phyloP scores from a whole-genome alignment of 2,329 filamentous ascomycete species.

The Monosporascus sp. region DNA sequence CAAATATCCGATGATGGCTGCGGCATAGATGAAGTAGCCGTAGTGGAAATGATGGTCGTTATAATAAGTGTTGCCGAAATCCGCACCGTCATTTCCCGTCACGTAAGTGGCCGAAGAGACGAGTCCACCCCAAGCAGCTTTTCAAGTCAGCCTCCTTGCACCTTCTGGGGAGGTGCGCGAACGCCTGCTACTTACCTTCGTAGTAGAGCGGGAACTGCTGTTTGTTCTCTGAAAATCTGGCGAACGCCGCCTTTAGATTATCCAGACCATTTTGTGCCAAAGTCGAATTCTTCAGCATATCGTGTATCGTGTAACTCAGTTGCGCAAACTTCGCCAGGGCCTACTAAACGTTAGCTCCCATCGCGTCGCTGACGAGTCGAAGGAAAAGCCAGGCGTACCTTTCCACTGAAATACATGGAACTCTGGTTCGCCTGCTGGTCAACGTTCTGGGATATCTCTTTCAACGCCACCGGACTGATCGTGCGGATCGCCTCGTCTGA shows the following conservation, averaged over 20 bases:
- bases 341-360: slow-evolving; percentile 28
- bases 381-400: slow-evolving; percentile 41
- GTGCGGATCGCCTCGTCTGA: slow-evolving; percentile 49
- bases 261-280: slow-evolving; percentile 54
- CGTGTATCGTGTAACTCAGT: slow-evolving; percentile 60
- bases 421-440: slow-evolving; percentile 66
- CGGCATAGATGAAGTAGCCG: slow-evolving; percentile 85
- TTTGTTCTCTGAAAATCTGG: slow-evolving; percentile 60
- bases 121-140: slow-evolving; percentile 70
- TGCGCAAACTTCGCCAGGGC: slow-evolving; percentile 71
- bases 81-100: slow-evolving; percentile 63
- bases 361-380: slow-evolving; percentile 20
- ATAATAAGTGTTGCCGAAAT: slow-evolving; percentile 89
- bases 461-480: slow-evolving; percentile 59
- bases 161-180: background rate
- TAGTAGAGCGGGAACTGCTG: slow-evolving; percentile 64
- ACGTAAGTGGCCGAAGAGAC: slow-evolving; percentile 71
- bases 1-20: slow-evolving; percentile 75
- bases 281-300: slow-evolving; percentile 54
- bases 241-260: slow-evolving; percentile 63
- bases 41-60: slow-evolving; percentile 75
- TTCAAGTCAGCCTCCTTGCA: slow-evolving; percentile 9
- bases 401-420: slow-evolving; percentile 93
- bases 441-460: slow-evolving; percentile 75
- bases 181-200: slow-evolving; percentile 44